Evolutionary conservation across 2,329 filamentous ascomycete genomes (phyloP), one percentile per base, ranked within the genome.

Genomic region (Pseudogymnoascus sp.): DNA sequence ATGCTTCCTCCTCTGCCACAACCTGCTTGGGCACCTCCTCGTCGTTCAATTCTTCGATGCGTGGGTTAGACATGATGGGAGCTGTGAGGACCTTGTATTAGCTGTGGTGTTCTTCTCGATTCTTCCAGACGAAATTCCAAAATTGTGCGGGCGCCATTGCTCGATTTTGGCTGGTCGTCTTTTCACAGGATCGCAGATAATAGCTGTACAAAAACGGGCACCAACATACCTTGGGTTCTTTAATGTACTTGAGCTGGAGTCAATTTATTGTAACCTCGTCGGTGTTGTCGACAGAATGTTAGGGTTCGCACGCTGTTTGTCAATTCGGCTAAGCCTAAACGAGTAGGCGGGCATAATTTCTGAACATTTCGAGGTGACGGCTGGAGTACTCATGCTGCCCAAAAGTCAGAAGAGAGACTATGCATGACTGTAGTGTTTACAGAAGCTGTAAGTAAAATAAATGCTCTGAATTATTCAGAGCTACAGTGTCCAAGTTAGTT

Each of bases 41-140:
- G 77, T 98, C 95, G 73, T 91, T 89, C 75, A 99, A 87, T 83
- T 99, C 95, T 85, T 99, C 93, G 80, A 98, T 89, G 81, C 93
- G 90, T 79, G 93, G 91, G 85, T 97, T 96, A 78, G 95, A 90
- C 95, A 99, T 99, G 79, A 80, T 90, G 77, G 75, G 70, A 70
- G 75, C 73, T 78, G 75, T 70, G 71, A 73, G 19, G 34, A 19
- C 39, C 34, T 41, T 39, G 34, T 41, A 31, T 61, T 41, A 61
- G 60, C 71, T 73, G 63, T 60, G 57, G 41, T 60, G 48, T 57
- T 57, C 51, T 57, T 57, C 51, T 19, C 10, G 28, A 16, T 21
- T 13, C 10, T 57, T 57, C 51, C 51, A 14, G 51, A 21, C 51
- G 28, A 57, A 57, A 57, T 34, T 21, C 51, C 23, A 34, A 57